Evolutionary conservation across 441 rosid genomes (phyloP).

Genomic region (Gossypium trilobum): DNA sequence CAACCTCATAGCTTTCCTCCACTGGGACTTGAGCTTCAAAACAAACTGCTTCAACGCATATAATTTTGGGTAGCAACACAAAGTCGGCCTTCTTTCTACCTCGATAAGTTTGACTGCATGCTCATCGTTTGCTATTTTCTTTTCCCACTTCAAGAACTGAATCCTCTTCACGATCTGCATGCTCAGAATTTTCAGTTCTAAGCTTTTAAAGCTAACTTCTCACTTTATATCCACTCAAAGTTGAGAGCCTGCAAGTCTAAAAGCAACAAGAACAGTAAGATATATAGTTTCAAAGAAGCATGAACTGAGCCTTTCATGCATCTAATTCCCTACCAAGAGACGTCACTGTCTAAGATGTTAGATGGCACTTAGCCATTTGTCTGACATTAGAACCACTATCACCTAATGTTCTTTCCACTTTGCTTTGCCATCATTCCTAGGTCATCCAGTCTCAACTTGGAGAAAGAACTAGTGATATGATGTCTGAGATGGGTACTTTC

Average conservation of each 20-base stretch:
- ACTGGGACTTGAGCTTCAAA: constrained; percentile 39
- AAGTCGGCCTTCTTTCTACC: constrained; percentile 9
- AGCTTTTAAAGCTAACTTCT: not conserved
- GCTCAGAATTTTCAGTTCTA: constrained; percentile 19
- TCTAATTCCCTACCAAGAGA: constrained; percentile 12
- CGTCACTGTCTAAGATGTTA: constrained; percentile 7
- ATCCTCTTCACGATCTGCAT: constrained; percentile 31
- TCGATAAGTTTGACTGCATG: constrained; percentile 21
- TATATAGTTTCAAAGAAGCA: constrained; percentile 8
- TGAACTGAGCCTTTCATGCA: constrained; percentile 11
- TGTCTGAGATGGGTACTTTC: constrained; percentile 14
- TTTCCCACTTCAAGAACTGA: constrained; percentile 37
- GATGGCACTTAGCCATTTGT: constrained; percentile 22
- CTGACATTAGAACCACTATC: constrained; percentile 15
- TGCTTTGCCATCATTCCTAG: constrained; percentile 16
- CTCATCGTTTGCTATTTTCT: constrained; percentile 25
- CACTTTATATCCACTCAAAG: not conserved
- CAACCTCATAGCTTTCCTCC: constrained; percentile 28
- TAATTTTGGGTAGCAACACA: constrained; percentile 21
- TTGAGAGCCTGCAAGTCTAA: constrained; percentile 1
- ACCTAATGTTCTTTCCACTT: constrained; percentile 19
- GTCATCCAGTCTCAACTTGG: constrained; percentile 18
- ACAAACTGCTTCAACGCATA: constrained; percentile 28
- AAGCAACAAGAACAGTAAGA: not conserved
- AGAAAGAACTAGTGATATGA: constrained; percentile 13